Percentiles rank a stretch among this genome's conserved stretches.
phyloP scores from a whole-genome alignment of 345 rosid species.

The Ceriops tagal region DNA sequence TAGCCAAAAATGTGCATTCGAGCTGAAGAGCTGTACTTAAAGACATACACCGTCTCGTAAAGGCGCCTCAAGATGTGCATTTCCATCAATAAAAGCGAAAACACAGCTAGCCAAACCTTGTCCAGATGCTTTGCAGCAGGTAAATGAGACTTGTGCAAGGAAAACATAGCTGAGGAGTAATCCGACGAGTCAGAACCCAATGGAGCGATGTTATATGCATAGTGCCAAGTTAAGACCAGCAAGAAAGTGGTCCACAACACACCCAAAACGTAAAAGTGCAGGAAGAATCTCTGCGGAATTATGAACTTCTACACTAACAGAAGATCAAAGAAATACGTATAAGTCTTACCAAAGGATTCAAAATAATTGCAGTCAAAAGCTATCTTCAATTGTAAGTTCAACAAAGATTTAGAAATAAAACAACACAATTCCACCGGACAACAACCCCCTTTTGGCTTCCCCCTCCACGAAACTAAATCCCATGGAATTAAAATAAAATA shows the following conservation, averaged over 20 bases:
- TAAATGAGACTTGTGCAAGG: neutral
- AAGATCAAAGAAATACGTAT: neutral
- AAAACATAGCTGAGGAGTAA: constrained; percentile 1
- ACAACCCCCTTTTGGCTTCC: too few relatives aligned
- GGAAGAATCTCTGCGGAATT: constrained; percentile 7
- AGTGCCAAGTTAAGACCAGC: constrained; percentile 12
- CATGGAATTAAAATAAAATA: too few relatives aligned
- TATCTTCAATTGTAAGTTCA: neutral
- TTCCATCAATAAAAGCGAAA: constrained; percentile 20
- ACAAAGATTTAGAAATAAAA: neutral
- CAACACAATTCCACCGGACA: neutral
- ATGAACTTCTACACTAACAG: constrained; percentile 12
- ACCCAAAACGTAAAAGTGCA: constrained; percentile 11
- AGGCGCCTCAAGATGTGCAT: constrained; percentile 22
- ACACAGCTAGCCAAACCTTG: constrained; percentile 18
- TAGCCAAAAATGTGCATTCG: constrained; percentile 22
- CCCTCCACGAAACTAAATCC: too few relatives aligned
- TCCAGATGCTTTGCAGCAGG: neutral
- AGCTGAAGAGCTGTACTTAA: constrained; percentile 21
- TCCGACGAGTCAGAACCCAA: constrained; percentile 11
- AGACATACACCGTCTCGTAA: constrained; percentile 17
- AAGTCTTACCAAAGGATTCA: neutral
- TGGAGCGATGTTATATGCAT: constrained; percentile 5
- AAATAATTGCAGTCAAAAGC: neutral
- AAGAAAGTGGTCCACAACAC: constrained; percentile 16